phyloP scores from a whole-genome alignment of 306 rosid genomes.

The Neltuma alba region DNA sequence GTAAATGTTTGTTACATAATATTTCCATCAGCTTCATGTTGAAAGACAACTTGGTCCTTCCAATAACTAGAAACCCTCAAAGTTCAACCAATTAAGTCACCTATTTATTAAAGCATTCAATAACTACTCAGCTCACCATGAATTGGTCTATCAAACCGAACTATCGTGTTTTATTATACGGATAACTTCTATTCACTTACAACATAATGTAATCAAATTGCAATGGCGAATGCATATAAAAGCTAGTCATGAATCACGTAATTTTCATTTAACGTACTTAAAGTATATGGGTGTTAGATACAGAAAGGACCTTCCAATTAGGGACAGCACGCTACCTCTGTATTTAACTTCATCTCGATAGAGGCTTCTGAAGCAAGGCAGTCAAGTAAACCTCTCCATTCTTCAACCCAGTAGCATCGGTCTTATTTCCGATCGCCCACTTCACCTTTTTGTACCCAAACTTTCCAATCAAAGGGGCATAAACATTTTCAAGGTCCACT shows the following conservation, averaged over 20 bases:
- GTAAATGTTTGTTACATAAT: not conserved
- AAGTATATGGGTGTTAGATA: not conserved
- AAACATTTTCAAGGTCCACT: slow-evolving; percentile 75
- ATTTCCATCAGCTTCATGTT: slow-evolving; percentile 6
- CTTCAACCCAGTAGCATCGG: slow-evolving; percentile 67
- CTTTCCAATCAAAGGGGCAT: slow-evolving; percentile 78
- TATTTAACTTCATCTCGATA: slow-evolving; percentile 56
- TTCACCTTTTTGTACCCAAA: slow-evolving; percentile 92
- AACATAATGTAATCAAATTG: not conserved
- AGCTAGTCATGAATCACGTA: not conserved
- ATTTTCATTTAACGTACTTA: slow-evolving; percentile 1
- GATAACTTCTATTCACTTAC: not conserved
- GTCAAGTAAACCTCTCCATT: slow-evolving; percentile 83
- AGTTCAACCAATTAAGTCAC: slow-evolving; percentile 22
- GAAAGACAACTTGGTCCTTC: slow-evolving; percentile 5
- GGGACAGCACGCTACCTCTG: slow-evolving; percentile 31
- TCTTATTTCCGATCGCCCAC: slow-evolving; percentile 82
- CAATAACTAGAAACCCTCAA: slow-evolving; percentile 6
- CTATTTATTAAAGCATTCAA: not conserved
- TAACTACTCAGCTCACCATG: not conserved
- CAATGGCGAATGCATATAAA: not conserved
- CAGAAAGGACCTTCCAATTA: not conserved
- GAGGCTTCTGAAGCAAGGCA: slow-evolving; percentile 87
- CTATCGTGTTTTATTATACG: not conserved
- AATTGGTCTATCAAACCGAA: slow-evolving; percentile 9